A percentile compares a stretch with the other conserved stretches of the same genome.
Evolutionary conservation across 1,284 basidiomycete species (phyloP).

Genomic region (Serendipita sp.): DNA sequence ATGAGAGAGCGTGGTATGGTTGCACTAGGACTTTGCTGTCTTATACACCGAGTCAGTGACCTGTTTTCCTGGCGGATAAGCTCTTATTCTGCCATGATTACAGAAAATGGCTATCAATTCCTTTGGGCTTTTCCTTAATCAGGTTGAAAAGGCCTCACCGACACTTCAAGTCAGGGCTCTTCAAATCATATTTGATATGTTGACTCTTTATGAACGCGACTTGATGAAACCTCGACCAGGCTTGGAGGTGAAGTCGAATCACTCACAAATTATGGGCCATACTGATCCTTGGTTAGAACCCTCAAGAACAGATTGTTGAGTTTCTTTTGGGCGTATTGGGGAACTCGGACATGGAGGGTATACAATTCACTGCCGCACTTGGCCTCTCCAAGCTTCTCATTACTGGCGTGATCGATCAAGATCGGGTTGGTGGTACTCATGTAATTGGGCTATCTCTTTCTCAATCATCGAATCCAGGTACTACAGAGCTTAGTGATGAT

Average conservation of each 20-base stretch:
- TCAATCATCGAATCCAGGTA: constrained; percentile 35
- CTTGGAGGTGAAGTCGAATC: constrained; percentile 10
- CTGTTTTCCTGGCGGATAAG: background rate
- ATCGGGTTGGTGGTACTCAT: constrained; percentile 33
- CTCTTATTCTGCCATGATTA: background rate
- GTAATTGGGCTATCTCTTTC: background rate
- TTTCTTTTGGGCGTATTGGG: constrained; percentile 68
- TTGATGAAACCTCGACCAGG: constrained; percentile 42
- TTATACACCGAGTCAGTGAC: constrained; percentile 55
- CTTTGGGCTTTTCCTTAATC: constrained; percentile 81
- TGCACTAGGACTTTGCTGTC: constrained; percentile 77
- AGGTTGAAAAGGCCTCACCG: constrained; percentile 66
- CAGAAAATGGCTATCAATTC: constrained; percentile 83
- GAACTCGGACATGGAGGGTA: constrained; percentile 56
- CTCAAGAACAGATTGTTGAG: constrained; percentile 44
- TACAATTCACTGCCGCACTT: constrained; percentile 68
- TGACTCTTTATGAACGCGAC: constrained; percentile 78
- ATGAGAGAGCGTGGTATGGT: constrained; percentile 80
- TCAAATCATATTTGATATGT: constrained; percentile 79
- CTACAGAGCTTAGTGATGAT: constrained; percentile 65
- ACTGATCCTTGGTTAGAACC: background rate
- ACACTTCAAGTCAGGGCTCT: constrained; percentile 70
- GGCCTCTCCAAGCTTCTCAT: constrained; percentile 87
- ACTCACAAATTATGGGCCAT: background rate
- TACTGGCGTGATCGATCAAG: constrained; percentile 66